Conservation (phyloP, 768 basidiomycete species). For the Xerocomellus dryophilus region DNA sequence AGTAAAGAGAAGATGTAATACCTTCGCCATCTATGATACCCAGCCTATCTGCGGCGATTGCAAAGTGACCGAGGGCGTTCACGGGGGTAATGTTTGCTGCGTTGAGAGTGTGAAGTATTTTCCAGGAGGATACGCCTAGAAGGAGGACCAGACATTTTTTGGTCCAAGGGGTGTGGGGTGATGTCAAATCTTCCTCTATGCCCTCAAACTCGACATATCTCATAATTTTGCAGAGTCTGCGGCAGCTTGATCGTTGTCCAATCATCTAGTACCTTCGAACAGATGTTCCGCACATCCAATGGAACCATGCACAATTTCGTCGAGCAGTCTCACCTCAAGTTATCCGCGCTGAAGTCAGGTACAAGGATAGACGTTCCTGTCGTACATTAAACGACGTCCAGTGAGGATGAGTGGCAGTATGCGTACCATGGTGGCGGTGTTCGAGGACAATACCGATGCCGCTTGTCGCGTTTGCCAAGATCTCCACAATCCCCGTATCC, state of each 20-base stretch:
- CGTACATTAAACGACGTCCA: not conserved
- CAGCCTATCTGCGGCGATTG: constrained; percentile 72
- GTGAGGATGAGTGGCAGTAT: not conserved
- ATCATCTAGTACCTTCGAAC: constrained; percentile 50
- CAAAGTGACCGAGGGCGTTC: constrained; percentile 82
- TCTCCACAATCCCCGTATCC: constrained; percentile 83
- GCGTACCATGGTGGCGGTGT: constrained; percentile 81
- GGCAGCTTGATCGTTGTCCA: constrained; percentile 85
- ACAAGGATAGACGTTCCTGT: constrained; percentile 75
- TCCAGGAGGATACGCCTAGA: constrained; percentile 75
- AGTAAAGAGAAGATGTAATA: constrained; percentile 24
- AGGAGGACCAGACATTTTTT: not conserved
- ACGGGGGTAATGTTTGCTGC: constrained; percentile 75
- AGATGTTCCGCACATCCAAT: constrained; percentile 5
- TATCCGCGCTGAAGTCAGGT: constrained; percentile 73
- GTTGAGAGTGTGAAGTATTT: constrained; percentile 67
- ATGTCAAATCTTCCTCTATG: constrained; percentile 66
- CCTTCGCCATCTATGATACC: constrained; percentile 89
- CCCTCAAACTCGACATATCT: constrained; percentile 70
- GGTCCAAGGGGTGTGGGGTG: constrained; percentile 50
- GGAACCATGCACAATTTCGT: not conserved
- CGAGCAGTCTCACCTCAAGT: constrained; percentile 53
- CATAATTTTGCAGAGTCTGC: constrained; percentile 92
- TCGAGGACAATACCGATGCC: constrained; percentile 91
- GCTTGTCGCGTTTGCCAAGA: constrained; percentile 78